Percentiles rank a stretch among this genome's conserved stretches.
Evolutionary conservation across 129 eudicot species (phyloP).

Genomic region (Escallonia rubra): DNA sequence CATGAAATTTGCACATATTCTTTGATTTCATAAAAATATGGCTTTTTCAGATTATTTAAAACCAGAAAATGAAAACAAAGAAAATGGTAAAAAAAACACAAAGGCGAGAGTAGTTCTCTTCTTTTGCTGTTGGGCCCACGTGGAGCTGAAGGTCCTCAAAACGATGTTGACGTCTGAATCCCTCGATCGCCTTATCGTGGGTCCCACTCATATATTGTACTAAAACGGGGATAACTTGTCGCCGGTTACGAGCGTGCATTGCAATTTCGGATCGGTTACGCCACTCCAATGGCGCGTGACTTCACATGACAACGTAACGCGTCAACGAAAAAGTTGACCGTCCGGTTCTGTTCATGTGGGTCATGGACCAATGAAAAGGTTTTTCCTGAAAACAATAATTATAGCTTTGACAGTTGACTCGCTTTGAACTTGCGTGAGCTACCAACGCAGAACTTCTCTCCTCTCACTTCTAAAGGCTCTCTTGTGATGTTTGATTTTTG

Average conservation of each 20-base stretch:
- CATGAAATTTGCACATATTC: too few relatives aligned
- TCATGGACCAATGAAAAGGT: constrained; percentile 16
- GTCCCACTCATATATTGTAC: constrained; percentile 20
- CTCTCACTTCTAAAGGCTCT: background rate
- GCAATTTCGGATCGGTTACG: background rate
- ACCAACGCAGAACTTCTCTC: constrained; percentile 10
- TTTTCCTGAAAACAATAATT: constrained; percentile 6
- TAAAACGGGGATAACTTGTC: background rate
- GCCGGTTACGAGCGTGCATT: constrained; percentile 12
- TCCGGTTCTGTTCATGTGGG: constrained; percentile 41
- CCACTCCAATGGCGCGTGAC: background rate
- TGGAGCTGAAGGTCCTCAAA: constrained; percentile 29
- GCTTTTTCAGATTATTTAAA: too few relatives aligned
- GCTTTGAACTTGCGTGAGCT: constrained; percentile 4
- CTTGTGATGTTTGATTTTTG: too few relatives aligned
- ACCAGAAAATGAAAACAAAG: too few relatives aligned
- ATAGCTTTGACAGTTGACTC: background rate
- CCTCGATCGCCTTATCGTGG: constrained; percentile 36
- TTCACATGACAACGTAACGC: constrained; percentile 8
- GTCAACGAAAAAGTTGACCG: constrained; percentile 24
- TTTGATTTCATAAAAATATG: too few relatives aligned
- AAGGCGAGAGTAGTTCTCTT: too few relatives aligned
- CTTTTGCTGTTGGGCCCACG: constrained; percentile 27
- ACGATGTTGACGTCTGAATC: constrained; percentile 56
- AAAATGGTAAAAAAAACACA: too few relatives aligned